Conservation (phyloP, 768 basidiomycete species). For the Amylocystis lapponica region DNA sequence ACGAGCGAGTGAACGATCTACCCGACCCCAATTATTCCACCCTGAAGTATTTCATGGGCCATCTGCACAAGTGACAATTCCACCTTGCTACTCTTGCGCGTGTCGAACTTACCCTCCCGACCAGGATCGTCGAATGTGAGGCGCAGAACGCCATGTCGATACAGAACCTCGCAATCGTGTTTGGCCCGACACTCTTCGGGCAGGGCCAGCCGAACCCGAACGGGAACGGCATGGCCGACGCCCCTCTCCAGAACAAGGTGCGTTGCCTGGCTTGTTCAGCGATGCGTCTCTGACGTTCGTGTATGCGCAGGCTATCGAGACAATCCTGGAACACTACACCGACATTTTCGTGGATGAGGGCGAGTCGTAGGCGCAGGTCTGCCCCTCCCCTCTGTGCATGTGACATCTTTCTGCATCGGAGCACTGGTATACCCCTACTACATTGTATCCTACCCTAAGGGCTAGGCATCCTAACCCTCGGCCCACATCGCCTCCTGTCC, state of each 20-base stretch:
- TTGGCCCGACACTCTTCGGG: constrained; percentile 97
- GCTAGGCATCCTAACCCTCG: too few relatives aligned
- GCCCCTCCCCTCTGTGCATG: constrained; percentile 8
- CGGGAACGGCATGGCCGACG: constrained; percentile 59
- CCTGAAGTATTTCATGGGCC: constrained; percentile 91
- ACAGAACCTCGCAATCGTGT: constrained; percentile 92
- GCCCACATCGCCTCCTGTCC: neutral
- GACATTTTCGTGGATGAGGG: constrained; percentile 96
- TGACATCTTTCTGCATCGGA: constrained; percentile 4
- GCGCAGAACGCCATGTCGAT: constrained; percentile 86
- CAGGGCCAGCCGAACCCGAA: constrained; percentile 41
- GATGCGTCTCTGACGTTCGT: neutral
- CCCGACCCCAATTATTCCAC: constrained; percentile 99
- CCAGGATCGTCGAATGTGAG: constrained; percentile 73
- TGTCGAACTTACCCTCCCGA: neutral
- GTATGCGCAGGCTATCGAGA: constrained; percentile 76
- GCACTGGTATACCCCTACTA: constrained; percentile 8
- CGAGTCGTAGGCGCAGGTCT: constrained; percentile 28
- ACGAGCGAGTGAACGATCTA: constrained; percentile 95
- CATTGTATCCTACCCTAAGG: constrained; percentile 18
- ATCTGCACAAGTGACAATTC: constrained; percentile 85
- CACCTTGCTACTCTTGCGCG: constrained; percentile 2
- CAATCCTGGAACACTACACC: constrained; percentile 87
- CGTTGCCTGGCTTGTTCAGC: neutral
- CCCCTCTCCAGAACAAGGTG: constrained; percentile 69